phyloP scores from a whole-genome alignment of 108 stramenopile species.

The Cyclostephanos tholiformis region DNA sequence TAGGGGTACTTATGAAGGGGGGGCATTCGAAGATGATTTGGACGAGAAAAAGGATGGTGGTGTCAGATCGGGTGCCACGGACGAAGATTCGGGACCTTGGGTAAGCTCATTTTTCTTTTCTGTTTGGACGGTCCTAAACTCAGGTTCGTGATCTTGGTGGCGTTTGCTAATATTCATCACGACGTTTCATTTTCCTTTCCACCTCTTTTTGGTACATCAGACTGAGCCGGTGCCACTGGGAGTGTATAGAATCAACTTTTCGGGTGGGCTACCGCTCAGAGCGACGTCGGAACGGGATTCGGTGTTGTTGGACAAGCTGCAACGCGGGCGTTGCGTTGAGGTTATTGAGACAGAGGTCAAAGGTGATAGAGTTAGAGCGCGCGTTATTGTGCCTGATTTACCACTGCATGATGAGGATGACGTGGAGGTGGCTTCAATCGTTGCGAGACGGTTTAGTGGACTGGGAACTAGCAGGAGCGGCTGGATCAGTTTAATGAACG shows the following conservation, averaged over 20 bases:
- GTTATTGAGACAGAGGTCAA: conserved; percentile 45
- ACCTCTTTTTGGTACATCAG: not conserved
- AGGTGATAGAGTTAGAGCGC: conserved; percentile 42
- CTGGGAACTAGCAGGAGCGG: conserved; percentile 27
- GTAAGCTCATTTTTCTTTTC: not conserved
- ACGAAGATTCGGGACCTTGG: conserved; percentile 49
- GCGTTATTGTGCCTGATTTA: conserved; percentile 26
- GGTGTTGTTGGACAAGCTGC: conserved; percentile 28
- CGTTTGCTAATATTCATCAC: not conserved
- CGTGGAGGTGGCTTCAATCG: not conserved
- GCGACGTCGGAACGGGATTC: conserved; percentile 48
- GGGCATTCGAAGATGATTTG: conserved; percentile 2
- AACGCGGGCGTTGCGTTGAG: conserved; percentile 41
- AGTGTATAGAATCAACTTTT: conserved; percentile 42
- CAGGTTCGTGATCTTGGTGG: not conserved
- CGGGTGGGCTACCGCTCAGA: conserved; percentile 33
- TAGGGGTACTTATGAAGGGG: not conserved
- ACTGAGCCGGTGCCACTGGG: conserved; percentile 45
- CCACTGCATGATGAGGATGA: not conserved
- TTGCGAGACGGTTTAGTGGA: conserved; percentile 3
- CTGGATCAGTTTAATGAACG: conserved; percentile 46
- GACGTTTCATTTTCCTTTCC: not conserved
- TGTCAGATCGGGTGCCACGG: conserved; percentile 2
- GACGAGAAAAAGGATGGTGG: not conserved
- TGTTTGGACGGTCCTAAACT: too few species aligned